A percentile compares a stretch with the other conserved stretches of the same genome.
Evolutionary conservation across 2,329 filamentous ascomycete species (phyloP).

Genomic region (Neofusicoccum ribis): DNA sequence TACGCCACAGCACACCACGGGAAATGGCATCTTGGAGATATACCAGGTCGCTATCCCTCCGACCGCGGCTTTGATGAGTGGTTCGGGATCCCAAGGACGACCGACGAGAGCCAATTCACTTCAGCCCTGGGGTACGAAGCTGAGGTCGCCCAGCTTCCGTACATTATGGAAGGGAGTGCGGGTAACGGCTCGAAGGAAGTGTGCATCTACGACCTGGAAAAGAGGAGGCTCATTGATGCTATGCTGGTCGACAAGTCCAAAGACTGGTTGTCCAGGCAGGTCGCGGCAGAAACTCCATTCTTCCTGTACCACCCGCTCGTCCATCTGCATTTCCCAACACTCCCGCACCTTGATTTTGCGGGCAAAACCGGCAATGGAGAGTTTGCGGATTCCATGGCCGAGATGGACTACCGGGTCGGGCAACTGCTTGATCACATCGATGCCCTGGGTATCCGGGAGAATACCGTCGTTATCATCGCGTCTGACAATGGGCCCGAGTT

Average conservation of each 20-base stretch:
- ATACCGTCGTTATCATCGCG: neutral
- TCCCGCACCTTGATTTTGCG: neutral
- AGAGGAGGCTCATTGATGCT: constrained; percentile 33
- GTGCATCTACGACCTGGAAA: constrained; percentile 36
- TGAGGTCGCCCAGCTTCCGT: constrained; percentile 36
- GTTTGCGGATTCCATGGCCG: neutral
- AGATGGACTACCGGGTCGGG: neutral
- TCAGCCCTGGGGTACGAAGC: constrained; percentile 34
- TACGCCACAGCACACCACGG: constrained; percentile 29
- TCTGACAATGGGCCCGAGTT: neutral
- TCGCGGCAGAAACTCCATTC: neutral
- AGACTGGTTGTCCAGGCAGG: constrained; percentile 21
- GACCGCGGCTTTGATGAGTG: constrained; percentile 42
- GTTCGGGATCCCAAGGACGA: constrained; percentile 40
- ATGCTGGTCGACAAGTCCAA: constrained; percentile 35
- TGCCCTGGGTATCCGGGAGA: neutral
- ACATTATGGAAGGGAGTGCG: constrained; percentile 36
- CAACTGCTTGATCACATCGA: neutral
- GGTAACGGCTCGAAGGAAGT: constrained; percentile 33
- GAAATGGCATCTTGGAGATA: constrained; percentile 41
- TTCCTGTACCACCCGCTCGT: constrained; percentile 20
- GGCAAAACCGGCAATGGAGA: neutral
- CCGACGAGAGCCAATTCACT: constrained; percentile 41
- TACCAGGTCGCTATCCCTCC: constrained; percentile 37
- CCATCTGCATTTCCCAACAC: constrained; percentile 17